A percentile compares a stretch with the other conserved stretches of the same genome.
phyloP scores from a whole-genome alignment of 2,329 filamentous ascomycete species.

The Phialemonium atrogriseum region DNA sequence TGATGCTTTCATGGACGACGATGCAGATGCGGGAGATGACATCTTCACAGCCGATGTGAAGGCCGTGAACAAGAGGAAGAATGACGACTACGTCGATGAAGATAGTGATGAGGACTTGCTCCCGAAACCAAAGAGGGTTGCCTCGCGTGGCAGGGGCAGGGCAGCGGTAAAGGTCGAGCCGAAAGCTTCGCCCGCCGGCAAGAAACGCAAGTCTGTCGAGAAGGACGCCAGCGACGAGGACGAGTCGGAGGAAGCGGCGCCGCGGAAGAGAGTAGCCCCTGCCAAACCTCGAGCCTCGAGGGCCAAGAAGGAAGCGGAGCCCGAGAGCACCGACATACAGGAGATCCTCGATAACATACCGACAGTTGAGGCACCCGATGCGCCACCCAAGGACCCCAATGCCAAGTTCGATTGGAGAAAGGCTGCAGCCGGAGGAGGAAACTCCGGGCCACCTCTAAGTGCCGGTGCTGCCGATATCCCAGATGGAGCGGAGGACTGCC shows the following conservation, averaged over 20 bases:
- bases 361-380: constrained; percentile 72
- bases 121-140: constrained; percentile 51
- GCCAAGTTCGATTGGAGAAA: constrained; percentile 77
- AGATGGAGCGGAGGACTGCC: constrained; percentile 77
- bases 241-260: constrained; percentile 40
- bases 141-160: constrained; percentile 32
- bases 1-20: constrained; percentile 56
- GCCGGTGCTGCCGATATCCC: constrained; percentile 65
- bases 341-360: constrained; percentile 84
- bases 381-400: constrained; percentile 62
- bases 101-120: constrained; percentile 63
- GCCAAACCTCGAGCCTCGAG: constrained; percentile 50
- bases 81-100: constrained; percentile 68
- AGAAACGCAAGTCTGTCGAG: constrained; percentile 52
- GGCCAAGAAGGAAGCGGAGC: constrained; percentile 55
- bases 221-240: constrained; percentile 47
- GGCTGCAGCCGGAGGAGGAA: constrained; percentile 46
- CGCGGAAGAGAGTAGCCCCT: constrained; percentile 54
- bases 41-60: constrained; percentile 71
- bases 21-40: constrained; percentile 68
- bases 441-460: constrained; percentile 54
- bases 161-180: constrained; percentile 18
- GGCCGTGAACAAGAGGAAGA: constrained; percentile 56
- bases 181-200: constrained; percentile 24
- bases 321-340: constrained; percentile 66